Evolutionary conservation across 1,284 basidiomycete genomes (phyloP), one percentile per base, ranked within the genome.

Genomic region (Pholiota adiposa): DNA sequence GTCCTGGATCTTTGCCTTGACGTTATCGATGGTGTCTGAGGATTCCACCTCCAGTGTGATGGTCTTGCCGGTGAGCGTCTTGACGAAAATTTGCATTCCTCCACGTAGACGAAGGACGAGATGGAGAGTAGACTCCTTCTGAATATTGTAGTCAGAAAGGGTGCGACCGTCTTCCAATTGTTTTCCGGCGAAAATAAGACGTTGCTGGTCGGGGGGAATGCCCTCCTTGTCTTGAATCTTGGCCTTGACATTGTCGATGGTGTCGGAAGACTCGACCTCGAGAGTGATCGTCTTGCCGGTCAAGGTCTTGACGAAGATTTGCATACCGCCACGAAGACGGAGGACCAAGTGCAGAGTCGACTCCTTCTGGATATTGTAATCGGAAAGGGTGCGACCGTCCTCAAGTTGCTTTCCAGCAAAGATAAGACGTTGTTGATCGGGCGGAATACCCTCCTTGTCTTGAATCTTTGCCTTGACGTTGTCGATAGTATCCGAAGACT

Each of bases 271-370:
- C 80, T 94, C 92, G 56, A 95, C 92, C 81, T 94, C 92, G 61
- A 94, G 84, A 67, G 94, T 96, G 76, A 97, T 96, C 12, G 94
- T 96, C 86, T 96, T 97, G 51, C 95, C 94, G 16, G 94, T 96
- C 60, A 96, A 79, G 59, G 88, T 90, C 80, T 94, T 94, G 62
- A 94, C 92, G 68, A 94, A 94, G 70, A 94, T 94, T 70, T 94
- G 92, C 92, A 94, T 94, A 18, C 93, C 93, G 69, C 94, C 94
- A 75, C 94, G 91, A 56, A 96, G 89, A 77, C 93, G 91, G 65
- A 96, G 88, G 50, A 75, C 73, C 12, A 76, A 65, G 44, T 76
- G 74, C n/a, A 75, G 72, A 18, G 75, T 75, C 0, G 74, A 75
- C 65, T 76, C 75, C 62, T 76, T 76, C 70, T 76, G 75, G 33